A percentile compares a stretch with the other conserved stretches of the same genome.
Conservation (phyloP, 164 flowering plant genomes). For the Tetrastigma voinierianum region DNA sequence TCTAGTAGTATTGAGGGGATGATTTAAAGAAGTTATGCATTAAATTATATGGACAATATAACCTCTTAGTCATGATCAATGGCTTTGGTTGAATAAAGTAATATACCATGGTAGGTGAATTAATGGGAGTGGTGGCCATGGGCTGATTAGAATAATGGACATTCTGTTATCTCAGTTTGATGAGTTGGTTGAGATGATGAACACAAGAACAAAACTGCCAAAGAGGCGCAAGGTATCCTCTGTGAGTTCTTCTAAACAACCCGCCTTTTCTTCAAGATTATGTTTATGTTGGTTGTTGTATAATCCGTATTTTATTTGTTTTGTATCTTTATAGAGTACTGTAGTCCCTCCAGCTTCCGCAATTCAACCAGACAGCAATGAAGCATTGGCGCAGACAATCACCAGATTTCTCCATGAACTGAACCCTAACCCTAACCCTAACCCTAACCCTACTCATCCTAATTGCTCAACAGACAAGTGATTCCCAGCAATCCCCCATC, state of each 20-base stretch:
- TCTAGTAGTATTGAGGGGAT: too few relatives aligned
- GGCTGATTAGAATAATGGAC: conserved; percentile 17
- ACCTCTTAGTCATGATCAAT: too few relatives aligned
- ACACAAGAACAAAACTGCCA: conserved; percentile 28
- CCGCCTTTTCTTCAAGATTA: too few relatives aligned
- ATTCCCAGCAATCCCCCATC: not conserved
- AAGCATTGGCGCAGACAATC: conserved; percentile 34
- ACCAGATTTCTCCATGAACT: conserved; percentile 40
- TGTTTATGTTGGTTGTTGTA: too few relatives aligned
- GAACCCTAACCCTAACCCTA: conserved; percentile 15
- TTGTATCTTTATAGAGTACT: conserved; percentile 16
- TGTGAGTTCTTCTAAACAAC: conserved; percentile 16
- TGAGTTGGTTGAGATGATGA: conserved; percentile 44
- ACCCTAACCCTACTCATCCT: not conserved
- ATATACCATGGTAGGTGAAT: too few relatives aligned
- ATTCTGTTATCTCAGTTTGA: conserved; percentile 34
- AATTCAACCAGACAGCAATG: conserved; percentile 22
- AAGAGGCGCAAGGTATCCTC: conserved; percentile 35
- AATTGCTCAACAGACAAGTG: conserved; percentile 3
- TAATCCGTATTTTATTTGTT: conserved; percentile 2
- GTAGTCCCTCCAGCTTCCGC: conserved; percentile 9
- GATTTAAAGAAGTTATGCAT: too few relatives aligned
- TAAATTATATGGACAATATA: too few relatives aligned
- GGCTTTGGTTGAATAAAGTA: too few relatives aligned
- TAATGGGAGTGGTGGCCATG: not conserved